Conservation (phyloP, 495 filamentous ascomycete species). For the Neurospora hispaniola region DNA sequence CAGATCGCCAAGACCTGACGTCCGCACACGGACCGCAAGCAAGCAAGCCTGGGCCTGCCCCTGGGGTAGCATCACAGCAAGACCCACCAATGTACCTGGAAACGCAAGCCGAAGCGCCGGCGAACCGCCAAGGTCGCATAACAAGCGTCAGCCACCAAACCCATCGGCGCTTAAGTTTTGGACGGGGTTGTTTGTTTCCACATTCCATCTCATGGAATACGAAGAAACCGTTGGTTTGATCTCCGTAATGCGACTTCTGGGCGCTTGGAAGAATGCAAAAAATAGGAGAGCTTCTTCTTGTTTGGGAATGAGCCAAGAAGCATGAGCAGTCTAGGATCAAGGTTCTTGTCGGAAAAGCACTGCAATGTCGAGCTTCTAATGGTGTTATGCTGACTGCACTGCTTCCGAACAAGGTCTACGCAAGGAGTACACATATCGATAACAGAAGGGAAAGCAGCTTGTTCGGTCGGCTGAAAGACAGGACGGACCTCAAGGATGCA, state of each 20-base stretch:
- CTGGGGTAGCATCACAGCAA: neutral
- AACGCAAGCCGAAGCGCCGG: neutral
- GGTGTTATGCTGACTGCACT: neutral
- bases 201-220: neutral
- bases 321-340: neutral
- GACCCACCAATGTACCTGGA: neutral
- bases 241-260: slow-evolving; percentile 1
- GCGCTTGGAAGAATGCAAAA: slow-evolving; percentile 5
- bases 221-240: neutral
- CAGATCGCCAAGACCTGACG: neutral
- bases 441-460: neutral
- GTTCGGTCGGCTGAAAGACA: neutral
- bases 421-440: neutral
- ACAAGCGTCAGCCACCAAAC: neutral
- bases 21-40: neutral
- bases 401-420: neutral
- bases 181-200: neutral
- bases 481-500: neutral
- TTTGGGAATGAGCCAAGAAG: neutral
- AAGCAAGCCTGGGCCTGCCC: neutral
- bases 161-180: neutral
- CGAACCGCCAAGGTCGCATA: neutral
- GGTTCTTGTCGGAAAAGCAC: neutral
- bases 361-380: neutral
- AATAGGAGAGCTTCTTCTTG: neutral